phyloP scores from a whole-genome alignment of 805 yeast genomes.

The Ogataea dorogensis region DNA sequence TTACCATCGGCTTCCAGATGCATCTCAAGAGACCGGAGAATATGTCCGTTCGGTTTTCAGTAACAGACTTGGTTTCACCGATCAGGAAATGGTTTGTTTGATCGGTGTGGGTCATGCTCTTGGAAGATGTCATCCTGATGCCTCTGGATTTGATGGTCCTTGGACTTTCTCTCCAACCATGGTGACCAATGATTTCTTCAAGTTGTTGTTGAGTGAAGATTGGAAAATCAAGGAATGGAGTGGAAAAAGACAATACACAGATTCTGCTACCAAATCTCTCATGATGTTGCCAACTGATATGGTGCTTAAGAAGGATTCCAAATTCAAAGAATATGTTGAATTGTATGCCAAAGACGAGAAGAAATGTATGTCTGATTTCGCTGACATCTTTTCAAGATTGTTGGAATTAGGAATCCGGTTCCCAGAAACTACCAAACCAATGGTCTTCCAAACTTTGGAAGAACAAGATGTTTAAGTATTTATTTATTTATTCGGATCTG shows the following conservation, averaged over 20 bases:
- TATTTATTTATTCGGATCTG: neutral
- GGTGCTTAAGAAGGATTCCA: slow-evolving; percentile 47
- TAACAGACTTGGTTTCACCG: slow-evolving; percentile 45
- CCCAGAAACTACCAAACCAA: slow-evolving; percentile 45
- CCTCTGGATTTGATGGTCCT: slow-evolving; percentile 83
- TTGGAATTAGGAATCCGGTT: slow-evolving; percentile 75
- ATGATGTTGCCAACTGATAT: slow-evolving; percentile 65
- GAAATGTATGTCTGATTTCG: slow-evolving; percentile 48
- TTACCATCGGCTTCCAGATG: slow-evolving; percentile 52
- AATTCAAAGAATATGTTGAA: slow-evolving; percentile 45
- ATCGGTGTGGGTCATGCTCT: slow-evolving; percentile 48
- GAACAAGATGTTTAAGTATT: slow-evolving; percentile 55
- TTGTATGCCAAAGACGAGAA: slow-evolving; percentile 49
- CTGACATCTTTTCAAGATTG: slow-evolving; percentile 44
- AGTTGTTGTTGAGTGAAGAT: slow-evolving; percentile 47
- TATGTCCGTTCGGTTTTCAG: slow-evolving; percentile 46
- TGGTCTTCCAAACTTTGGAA: slow-evolving; percentile 62
- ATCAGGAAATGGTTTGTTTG: slow-evolving; percentile 45
- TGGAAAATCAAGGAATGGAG: slow-evolving; percentile 62
- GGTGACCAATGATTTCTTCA: slow-evolving; percentile 74
- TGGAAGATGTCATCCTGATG: slow-evolving; percentile 48
- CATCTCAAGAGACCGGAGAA: slow-evolving; percentile 40
- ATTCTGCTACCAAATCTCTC: slow-evolving; percentile 50
- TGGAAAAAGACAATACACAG: slow-evolving; percentile 63
- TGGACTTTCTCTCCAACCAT: slow-evolving; percentile 82